These are phyloP conservation scores for Annulohypoxylon nitens DNA, from an alignment of 495 filamentous ascomycete species.

Conservation along the genomic window DNA sequence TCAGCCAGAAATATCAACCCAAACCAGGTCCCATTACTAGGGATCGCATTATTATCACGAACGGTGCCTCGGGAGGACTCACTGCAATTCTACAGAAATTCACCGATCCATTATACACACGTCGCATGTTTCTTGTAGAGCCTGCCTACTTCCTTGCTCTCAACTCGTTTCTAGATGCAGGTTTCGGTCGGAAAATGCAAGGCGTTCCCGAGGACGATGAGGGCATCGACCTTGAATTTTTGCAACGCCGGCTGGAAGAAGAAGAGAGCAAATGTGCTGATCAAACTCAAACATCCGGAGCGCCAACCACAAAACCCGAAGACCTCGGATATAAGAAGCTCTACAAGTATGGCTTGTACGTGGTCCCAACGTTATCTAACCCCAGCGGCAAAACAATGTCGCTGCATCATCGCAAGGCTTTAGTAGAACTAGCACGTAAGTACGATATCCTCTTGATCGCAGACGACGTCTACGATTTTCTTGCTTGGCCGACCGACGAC, in stretches of 20 bases:
- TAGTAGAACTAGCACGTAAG: slow-evolving; percentile 75
- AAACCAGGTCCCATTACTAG: slow-evolving; percentile 52
- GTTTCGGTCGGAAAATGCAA: slow-evolving; percentile 68
- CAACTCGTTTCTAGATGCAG: slow-evolving; percentile 77
- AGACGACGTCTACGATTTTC: slow-evolving; percentile 87
- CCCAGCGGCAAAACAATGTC: slow-evolving; percentile 78
- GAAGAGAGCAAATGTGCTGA: slow-evolving; percentile 50
- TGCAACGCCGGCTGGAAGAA: slow-evolving; percentile 60
- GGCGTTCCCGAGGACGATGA: slow-evolving; percentile 77
- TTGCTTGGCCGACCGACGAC: slow-evolving; percentile 70
- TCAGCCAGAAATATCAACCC: slow-evolving; percentile 70
- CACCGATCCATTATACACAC: slow-evolving; percentile 78
- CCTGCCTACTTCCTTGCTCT: slow-evolving; percentile 81
- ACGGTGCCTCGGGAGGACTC: slow-evolving; percentile 77
- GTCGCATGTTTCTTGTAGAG: slow-evolving; percentile 77
- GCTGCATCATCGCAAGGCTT: slow-evolving; percentile 64
- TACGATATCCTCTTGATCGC: slow-evolving; percentile 77
- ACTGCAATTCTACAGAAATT: slow-evolving; percentile 75
- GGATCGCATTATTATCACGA: slow-evolving; percentile 76
- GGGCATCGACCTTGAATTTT: slow-evolving; percentile 72
- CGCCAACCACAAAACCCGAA: slow-evolving; percentile 24
- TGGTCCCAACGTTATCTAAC: slow-evolving; percentile 81
- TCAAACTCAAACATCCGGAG: background rate
- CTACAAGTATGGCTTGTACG: slow-evolving; percentile 82
- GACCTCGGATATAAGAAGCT: slow-evolving; percentile 64